Conservation (phyloP, 2,329 filamentous ascomycete genomes). For the Clarireedia sp. region DNA sequence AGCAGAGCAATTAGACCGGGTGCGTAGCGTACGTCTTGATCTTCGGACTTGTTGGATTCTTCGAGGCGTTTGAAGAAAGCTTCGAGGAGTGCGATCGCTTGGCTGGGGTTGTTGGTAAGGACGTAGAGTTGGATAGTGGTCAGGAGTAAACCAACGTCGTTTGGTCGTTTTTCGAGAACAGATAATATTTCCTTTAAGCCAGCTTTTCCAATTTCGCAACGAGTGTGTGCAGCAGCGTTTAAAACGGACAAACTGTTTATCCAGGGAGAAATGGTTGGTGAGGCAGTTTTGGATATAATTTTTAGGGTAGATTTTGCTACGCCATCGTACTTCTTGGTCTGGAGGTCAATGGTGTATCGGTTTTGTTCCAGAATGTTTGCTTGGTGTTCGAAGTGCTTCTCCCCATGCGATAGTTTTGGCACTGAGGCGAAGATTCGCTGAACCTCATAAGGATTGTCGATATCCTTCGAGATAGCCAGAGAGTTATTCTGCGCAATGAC, state of each 20-base stretch:
- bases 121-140: constrained; percentile 78
- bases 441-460: constrained; percentile 58
- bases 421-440: constrained; percentile 53
- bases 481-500: constrained; percentile 60
- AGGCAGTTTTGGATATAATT: constrained; percentile 36
- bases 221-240: constrained; percentile 67
- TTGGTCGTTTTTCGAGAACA: constrained; percentile 64
- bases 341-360: constrained; percentile 54
- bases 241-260: constrained; percentile 52
- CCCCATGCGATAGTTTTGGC: constrained; percentile 44
- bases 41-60: constrained; percentile 44
- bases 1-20: constrained; percentile 77
- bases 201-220: constrained; percentile 54
- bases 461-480: constrained; percentile 36
- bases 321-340: constrained; percentile 60
- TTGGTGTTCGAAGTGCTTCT: constrained; percentile 68
- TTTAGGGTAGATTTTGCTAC: constrained; percentile 43
- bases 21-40: constrained; percentile 67
- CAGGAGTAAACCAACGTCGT: constrained; percentile 72
- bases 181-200: constrained; percentile 63
- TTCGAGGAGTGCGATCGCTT: constrained; percentile 69
- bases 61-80: constrained; percentile 67
- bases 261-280: constrained; percentile 41
- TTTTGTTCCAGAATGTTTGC: constrained; percentile 53
- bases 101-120: constrained; percentile 59